Evolutionary conservation across 1,284 basidiomycete genomes (phyloP).

Genomic region (Sphagnurus paluster): DNA sequence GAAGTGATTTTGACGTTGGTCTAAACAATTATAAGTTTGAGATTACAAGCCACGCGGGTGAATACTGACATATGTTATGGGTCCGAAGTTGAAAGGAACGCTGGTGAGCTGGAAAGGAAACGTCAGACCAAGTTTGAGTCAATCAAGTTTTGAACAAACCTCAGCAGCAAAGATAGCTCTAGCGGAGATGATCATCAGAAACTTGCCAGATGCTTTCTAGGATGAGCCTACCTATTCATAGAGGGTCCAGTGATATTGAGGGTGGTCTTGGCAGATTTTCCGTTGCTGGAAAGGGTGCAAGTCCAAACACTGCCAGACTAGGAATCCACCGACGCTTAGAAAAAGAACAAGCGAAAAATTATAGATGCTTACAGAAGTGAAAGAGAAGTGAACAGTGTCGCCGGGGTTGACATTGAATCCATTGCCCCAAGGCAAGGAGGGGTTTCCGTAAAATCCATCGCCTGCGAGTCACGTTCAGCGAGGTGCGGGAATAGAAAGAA

Average conservation of each 20-base stretch:
- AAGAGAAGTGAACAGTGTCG: constrained; percentile 29
- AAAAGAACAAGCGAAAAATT: neutral
- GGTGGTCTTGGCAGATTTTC: constrained; percentile 25
- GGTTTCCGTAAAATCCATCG: constrained; percentile 28
- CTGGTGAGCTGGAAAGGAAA: constrained; percentile 19
- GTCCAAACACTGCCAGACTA: constrained; percentile 28
- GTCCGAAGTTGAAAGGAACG: constrained; percentile 29
- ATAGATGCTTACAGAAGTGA: constrained; percentile 20
- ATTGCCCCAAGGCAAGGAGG: constrained; percentile 30
- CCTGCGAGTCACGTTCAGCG: constrained; percentile 4
- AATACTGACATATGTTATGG: constrained; percentile 24
- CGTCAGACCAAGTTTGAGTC: neutral
- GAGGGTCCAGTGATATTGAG: constrained; percentile 27
- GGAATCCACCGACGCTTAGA: neutral
- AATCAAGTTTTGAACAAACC: constrained; percentile 10
- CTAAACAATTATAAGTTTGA: constrained; percentile 11
- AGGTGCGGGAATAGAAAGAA: neutral
- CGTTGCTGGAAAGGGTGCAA: constrained; percentile 27
- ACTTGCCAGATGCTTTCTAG: neutral
- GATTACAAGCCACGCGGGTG: neutral
- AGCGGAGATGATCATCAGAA: neutral
- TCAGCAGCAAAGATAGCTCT: constrained; percentile 23
- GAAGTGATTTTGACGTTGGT: constrained; percentile 28
- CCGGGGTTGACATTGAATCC: constrained; percentile 33
- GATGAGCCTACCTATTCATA: constrained; percentile 28